Percentiles rank a stretch among this genome's conserved stretches.
Evolutionary conservation across 371 early-diverging fungal species (phyloP).

Genomic region (Apophysomyces elegans): DNA sequence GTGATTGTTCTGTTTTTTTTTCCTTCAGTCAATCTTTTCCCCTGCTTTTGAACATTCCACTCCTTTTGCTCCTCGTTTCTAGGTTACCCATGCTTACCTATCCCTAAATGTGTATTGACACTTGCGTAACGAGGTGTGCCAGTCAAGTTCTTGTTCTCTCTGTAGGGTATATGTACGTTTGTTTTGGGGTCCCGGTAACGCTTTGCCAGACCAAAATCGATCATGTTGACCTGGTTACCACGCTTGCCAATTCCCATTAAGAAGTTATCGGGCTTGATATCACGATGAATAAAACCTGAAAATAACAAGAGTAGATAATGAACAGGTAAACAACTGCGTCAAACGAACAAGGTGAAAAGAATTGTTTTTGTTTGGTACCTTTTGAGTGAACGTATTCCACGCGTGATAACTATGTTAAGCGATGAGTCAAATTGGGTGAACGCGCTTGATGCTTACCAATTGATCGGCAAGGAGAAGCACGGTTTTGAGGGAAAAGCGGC

Average conservation of each 20-base stretch:
- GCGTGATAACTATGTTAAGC: constrained; percentile 79
- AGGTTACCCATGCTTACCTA: constrained; percentile 51
- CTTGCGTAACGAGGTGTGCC: constrained; percentile 99
- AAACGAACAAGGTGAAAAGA: too few species aligned
- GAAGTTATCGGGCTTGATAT: constrained; percentile 98
- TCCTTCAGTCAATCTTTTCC: background rate
- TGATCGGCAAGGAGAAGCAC: constrained; percentile 98
- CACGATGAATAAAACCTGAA: constrained; percentile 72
- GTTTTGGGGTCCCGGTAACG: constrained; percentile 95
- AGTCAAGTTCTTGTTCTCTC: constrained; percentile 98
- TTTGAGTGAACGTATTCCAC: constrained; percentile 99
- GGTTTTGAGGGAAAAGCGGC: constrained; percentile 97
- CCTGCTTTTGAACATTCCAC: background rate
- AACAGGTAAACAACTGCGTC: background rate
- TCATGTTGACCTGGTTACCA: constrained; percentile 96
- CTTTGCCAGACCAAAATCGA: constrained; percentile 99
- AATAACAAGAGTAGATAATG: background rate
- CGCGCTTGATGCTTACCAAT: constrained; percentile 71
- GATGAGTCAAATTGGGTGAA: background rate
- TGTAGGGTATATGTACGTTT: constrained; percentile 96
- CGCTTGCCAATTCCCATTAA: constrained; percentile 96
- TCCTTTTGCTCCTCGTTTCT: constrained; percentile 26
- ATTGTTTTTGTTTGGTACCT: constrained; percentile 19
- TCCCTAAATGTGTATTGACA: constrained; percentile 98
- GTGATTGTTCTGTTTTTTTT: constrained; percentile 84